phyloP scores from a whole-genome alignment of 2,329 filamentous ascomycete species.

The Spiromastix sp. region DNA sequence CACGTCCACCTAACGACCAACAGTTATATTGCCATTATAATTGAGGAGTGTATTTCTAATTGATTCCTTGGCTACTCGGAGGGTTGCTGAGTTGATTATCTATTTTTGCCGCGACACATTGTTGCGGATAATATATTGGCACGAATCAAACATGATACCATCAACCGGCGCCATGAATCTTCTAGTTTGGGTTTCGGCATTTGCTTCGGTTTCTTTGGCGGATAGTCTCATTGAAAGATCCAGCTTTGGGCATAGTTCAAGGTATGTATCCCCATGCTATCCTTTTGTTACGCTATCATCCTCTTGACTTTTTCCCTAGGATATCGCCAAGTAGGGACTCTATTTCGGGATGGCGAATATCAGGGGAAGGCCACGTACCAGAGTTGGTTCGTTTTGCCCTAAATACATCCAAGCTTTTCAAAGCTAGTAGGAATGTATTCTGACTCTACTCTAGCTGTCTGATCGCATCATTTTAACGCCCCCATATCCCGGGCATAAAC shows the following conservation, averaged over 20 bases:
- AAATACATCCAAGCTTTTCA: background rate
- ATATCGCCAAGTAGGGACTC: slow-evolving; percentile 47
- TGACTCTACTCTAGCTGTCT: slow-evolving; percentile 46
- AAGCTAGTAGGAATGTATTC: background rate
- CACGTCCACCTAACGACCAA: no score
- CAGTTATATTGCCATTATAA: no score
- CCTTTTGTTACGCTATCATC: background rate
- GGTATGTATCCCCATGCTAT: no score
- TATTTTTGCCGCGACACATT: no score
- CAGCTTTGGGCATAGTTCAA: slow-evolving; percentile 64
- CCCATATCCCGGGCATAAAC: slow-evolving; percentile 71
- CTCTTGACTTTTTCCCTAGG: slow-evolving; percentile 26
- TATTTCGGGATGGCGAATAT: slow-evolving; percentile 47
- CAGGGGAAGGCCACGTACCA: slow-evolving; percentile 45
- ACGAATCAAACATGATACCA: slow-evolving; percentile 9
- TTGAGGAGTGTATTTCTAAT: no score
- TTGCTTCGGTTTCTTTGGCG: slow-evolving; percentile 45
- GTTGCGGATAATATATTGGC: no score
- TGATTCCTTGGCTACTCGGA: no score
- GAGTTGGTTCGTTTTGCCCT: slow-evolving; percentile 33
- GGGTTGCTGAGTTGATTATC: no score
- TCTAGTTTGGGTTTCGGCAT: slow-evolving; percentile 31
- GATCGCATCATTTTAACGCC: slow-evolving; percentile 91
- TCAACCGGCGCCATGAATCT: slow-evolving; percentile 28
- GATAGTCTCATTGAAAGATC: slow-evolving; percentile 61